Percentiles rank a stretch among this genome's conserved stretches.
These are phyloP conservation scores for Dictyostelium capitatum DNA, from an alignment of 78 protist species.

Conservation along the genomic window DNA sequence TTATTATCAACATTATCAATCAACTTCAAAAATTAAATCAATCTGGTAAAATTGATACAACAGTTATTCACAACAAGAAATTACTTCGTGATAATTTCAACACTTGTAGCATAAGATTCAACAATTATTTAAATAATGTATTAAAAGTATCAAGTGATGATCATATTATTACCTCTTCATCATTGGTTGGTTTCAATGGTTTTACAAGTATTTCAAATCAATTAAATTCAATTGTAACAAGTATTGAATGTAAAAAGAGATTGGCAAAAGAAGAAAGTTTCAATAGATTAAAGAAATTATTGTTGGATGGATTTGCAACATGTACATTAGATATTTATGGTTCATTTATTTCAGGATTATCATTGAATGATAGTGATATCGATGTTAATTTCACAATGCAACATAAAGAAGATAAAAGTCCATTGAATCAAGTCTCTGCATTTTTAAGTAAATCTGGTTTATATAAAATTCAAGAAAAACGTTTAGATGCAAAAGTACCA, in stretches of 20 bases:
- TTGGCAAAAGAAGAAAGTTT: background rate
- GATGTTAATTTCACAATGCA: background rate
- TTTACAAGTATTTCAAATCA: too few species aligned
- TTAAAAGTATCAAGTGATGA: background rate
- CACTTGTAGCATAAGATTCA: background rate
- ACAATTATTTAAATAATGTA: background rate
- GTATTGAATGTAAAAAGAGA: background rate
- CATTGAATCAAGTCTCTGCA: background rate
- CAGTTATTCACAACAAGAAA: background rate
- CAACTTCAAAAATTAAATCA: background rate
- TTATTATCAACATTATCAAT: background rate
- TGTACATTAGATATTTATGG: background rate
- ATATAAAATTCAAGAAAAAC: background rate
- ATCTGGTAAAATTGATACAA: background rate
- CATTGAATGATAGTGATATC: constrained; percentile 15
- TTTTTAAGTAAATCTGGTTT: background rate
- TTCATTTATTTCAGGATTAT: background rate
- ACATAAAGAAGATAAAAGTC: background rate
- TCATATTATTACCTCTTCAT: too few species aligned
- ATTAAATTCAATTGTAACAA: background rate
- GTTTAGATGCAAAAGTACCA: constrained; percentile 22
- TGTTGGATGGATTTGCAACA: background rate
- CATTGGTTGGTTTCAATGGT: too few species aligned
- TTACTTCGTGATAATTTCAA: background rate
- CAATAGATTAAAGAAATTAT: background rate